Evolutionary conservation across 345 rosid species (phyloP), one percentile per base, ranked within the genome.

Genomic region (Hirschfeldia incana): DNA sequence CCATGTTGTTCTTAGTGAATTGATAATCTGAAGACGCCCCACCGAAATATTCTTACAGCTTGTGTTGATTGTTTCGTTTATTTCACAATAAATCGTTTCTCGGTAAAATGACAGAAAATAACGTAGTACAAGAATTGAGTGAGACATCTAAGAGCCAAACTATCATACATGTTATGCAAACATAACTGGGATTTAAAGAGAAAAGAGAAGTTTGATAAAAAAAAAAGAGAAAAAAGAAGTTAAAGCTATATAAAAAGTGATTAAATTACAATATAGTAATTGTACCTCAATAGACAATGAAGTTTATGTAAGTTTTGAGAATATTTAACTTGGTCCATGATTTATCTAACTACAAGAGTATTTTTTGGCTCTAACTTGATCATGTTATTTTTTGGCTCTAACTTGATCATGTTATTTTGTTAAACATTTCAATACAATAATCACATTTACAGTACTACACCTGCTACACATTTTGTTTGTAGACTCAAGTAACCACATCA

Each of bases 401-500:
- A 49, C 21, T 27, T 11, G 60, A 55, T 55, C 4, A 16, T 16
- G 27, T 53, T 6, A 3, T 16, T 6, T 17, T 26, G 12, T 12
- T 2, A 12, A 34, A 39, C 57, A 17, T 26, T 33, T 36, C 6
- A 66, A 67, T 57, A 37, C 17, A 57, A 16, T 67, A 34, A 67
- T 36, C 42, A 67, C 11, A 53, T 26, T 65, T 13, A 21, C 21
- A 21, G 21, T 21, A 55, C 61, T 28, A 30, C 26, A 68, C 73
- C 61, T 28, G 66, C 72, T 7, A 55, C 78, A 26, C 10, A 13
- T 55, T 37, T 57, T 58, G 27, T 64, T 15, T 12, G 55, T 57
- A 53, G 72, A 66, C 15, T 74, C 26, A 15, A 58, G 17, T 42
- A 44, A 75, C 66, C 42, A 76, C 7, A 42, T 59, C 26, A 76